These are phyloP conservation scores for Metschnikowia gelsemii DNA, from an alignment of 805 yeast genomes.

Conservation along the genomic window DNA sequence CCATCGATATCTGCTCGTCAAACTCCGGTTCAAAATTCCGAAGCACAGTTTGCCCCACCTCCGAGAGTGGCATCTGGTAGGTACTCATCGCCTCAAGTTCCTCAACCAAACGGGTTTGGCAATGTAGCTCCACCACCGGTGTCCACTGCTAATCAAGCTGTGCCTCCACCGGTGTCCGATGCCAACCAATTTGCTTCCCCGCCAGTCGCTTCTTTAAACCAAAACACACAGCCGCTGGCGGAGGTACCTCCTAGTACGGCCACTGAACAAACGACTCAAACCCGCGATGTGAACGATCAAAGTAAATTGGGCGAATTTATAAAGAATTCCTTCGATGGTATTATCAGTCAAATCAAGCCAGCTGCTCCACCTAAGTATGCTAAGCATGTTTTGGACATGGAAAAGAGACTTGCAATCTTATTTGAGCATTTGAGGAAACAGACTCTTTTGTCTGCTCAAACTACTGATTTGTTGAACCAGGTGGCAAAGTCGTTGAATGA, in stretches of 20 bases:
- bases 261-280: conserved; percentile 1
- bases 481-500: conserved; percentile 51
- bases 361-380: conserved; percentile 69
- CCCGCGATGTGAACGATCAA: background rate
- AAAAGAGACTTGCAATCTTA: conserved; percentile 72
- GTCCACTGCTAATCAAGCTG: conserved; percentile 6
- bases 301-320: conserved; percentile 39
- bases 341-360: conserved; percentile 64
- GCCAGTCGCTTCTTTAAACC: conserved; percentile 18
- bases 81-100: conserved; percentile 7
- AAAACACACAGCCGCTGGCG: conserved; percentile 13
- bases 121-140: conserved; percentile 21
- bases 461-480: conserved; percentile 51
- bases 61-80: conserved; percentile 5
- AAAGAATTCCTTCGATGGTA: conserved; percentile 51
- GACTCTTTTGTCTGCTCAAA: conserved; percentile 59
- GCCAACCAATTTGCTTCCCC: conserved; percentile 22
- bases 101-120: conserved; percentile 9
- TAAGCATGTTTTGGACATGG: conserved; percentile 77
- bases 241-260: conserved; percentile 24
- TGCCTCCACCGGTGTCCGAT: conserved; percentile 13
- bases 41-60: conserved; percentile 9
- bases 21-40: conserved; percentile 3
- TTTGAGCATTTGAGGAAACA: conserved; percentile 76
- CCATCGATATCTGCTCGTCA: conserved; percentile 6